Percentiles rank a stretch among this genome's conserved stretches.
These are phyloP conservation scores for Tricholoma saponaceum DNA, from an alignment of 768 basidiomycete species.

Conservation along the genomic window DNA sequence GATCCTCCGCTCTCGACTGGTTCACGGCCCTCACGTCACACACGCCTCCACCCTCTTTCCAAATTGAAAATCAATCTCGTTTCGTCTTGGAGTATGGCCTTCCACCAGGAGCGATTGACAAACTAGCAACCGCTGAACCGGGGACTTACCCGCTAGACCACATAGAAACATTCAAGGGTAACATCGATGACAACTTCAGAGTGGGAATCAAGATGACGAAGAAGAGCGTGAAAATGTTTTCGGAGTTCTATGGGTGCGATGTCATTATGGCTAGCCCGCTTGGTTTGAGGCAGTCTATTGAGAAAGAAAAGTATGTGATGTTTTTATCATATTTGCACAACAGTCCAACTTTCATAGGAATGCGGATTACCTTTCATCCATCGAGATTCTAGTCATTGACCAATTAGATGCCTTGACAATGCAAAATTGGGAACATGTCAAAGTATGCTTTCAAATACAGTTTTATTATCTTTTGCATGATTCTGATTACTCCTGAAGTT, in stretches of 20 bases:
- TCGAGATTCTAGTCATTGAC: slow-evolving; percentile 88
- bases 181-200: slow-evolving; percentile 93
- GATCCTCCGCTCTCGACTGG: slow-evolving; percentile 84
- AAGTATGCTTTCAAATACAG: slow-evolving; percentile 46
- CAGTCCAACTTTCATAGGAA: slow-evolving; percentile 39
- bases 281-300: slow-evolving; percentile 85
- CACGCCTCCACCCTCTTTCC: slow-evolving; percentile 65
- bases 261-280: slow-evolving; percentile 91
- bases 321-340: background rate
- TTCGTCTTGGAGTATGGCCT: slow-evolving; percentile 82
- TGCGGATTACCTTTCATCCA: slow-evolving; percentile 88
- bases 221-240: slow-evolving; percentile 89
- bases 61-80: slow-evolving; percentile 84
- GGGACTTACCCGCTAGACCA: slow-evolving; percentile 87
- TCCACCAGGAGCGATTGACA: slow-evolving; percentile 76
- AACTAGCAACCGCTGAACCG: slow-evolving; percentile 65
- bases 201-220: slow-evolving; percentile 89
- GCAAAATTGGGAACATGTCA: slow-evolving; percentile 99
- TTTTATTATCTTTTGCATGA: background rate
- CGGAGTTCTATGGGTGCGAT: slow-evolving; percentile 88
- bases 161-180: slow-evolving; percentile 92
- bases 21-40: slow-evolving; percentile 74
- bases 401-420: slow-evolving; percentile 90
- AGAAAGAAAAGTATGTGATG: slow-evolving; percentile 80
- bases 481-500: slow-evolving; percentile 44